Evolutionary conservation across 495 filamentous ascomycete genomes (phyloP).

Genomic region (Hypoxylon cercidicola): DNA sequence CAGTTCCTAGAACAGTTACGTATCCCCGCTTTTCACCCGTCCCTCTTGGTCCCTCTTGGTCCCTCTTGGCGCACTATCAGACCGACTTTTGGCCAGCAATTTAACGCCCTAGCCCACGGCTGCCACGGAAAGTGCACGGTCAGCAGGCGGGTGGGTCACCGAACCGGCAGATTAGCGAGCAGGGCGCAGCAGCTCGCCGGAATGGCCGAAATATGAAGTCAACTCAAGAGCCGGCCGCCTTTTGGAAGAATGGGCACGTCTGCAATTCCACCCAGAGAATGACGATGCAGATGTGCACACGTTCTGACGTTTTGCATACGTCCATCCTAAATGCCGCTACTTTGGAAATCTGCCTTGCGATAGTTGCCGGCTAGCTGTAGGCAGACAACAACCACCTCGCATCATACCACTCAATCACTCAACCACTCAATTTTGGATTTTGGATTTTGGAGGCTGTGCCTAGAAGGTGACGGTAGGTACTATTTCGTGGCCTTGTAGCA

Average conservation of each 20-base stretch:
- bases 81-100: slow-evolving; percentile 33
- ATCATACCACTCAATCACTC: not conserved
- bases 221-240: not conserved
- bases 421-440: not conserved
- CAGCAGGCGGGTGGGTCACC: slow-evolving; percentile 33
- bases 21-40: slow-evolving; percentile 27
- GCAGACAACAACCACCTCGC: not conserved
- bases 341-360: slow-evolving; percentile 37
- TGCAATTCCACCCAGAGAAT: not conserved
- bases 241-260: slow-evolving; percentile 5
- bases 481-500: not conserved
- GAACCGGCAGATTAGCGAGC: slow-evolving; percentile 25
- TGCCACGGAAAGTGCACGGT: slow-evolving; percentile 19
- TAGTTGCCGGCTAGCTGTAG: not conserved
- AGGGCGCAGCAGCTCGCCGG: slow-evolving; percentile 40
- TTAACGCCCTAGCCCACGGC: slow-evolving; percentile 20
- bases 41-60: too few relatives aligned
- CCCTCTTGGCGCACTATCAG: slow-evolving; percentile 25
- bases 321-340: slow-evolving; percentile 3
- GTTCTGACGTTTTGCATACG: not conserved
- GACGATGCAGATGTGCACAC: not conserved
- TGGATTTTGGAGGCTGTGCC: slow-evolving; percentile 7
- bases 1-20: not conserved
- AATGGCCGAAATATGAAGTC: slow-evolving; percentile 29
- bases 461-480: not conserved